Evolutionary conservation across 2,329 filamentous ascomycete species (phyloP), one percentile per base, ranked within the genome.

Genomic region (Colletotrichum plurivorum): DNA sequence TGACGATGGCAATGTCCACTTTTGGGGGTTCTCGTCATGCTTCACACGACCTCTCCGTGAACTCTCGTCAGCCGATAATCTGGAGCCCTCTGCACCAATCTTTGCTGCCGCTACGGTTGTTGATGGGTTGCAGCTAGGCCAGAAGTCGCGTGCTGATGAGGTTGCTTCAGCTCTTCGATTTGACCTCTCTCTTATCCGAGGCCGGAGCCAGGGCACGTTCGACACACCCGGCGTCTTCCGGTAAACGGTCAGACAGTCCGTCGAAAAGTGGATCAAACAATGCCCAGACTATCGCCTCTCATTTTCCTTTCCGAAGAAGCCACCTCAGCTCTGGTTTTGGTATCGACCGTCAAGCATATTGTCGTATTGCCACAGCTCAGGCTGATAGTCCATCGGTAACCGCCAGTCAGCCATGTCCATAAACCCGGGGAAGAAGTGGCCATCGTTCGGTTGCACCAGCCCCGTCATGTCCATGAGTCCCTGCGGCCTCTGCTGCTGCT

Each of bases 361-460:
- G 22, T 66, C 66, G 7, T 55, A 66, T 36, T 69, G 66, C 66
- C 66, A 69, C 0, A 69, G 36, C 13, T 69, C 62, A 18, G 66
- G 66, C 55, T 69, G 66, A 25, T 66, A 69, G 25, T 69, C 66
- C 62, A 69, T 55, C 15, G 62, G 66, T 13, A 69, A 49, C 25
- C 66, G 55, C 66, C 66, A 69, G 55, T 69, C 51, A 18, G 62
- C 49, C 41, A 69, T 61, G 41, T 69, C 43, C 51, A 66, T 56
- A 43, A 66, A 56, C 3, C 54, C 62, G 16, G 54, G 18, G 8
- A 66, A 49, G 49, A 66, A 55, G 3, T 51, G 66, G 5, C 49
- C 18, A 13, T 66, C 55, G 20, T 22, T 39, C 8, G 49, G 41
- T 36, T 48, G 49, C 5, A 15, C 18, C 55, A 55, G 16, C 18